phyloP scores from a whole-genome alignment of 2,329 filamentous ascomycete species.

The Claviceps paspali region DNA sequence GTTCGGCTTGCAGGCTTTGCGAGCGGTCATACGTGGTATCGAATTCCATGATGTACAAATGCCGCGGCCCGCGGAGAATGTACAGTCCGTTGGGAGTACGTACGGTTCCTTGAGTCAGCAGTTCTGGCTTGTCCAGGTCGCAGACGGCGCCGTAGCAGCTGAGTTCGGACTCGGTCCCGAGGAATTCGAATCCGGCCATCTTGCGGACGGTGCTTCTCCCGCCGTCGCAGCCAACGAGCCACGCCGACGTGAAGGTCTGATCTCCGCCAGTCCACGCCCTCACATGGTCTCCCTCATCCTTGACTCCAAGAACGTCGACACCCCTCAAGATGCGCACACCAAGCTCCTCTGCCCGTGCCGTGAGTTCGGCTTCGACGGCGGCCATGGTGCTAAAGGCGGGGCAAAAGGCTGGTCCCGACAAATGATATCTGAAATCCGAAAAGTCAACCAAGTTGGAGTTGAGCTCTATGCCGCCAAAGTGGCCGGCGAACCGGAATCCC shows the following conservation, averaged over 20 bases:
- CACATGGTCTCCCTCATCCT: background rate
- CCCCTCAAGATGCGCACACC: background rate
- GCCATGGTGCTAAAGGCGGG: background rate
- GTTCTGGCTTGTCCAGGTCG: constrained; percentile 17
- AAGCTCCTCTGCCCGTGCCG: background rate
- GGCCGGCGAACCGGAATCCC: constrained; percentile 17
- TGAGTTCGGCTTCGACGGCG: background rate
- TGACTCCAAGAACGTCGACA: background rate
- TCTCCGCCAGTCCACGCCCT: background rate
- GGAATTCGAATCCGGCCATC: constrained; percentile 20
- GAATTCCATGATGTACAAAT: constrained; percentile 10
- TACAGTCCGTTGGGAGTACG: constrained; percentile 15
- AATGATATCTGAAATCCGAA: constrained; percentile 14
- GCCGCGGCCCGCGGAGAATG: constrained; percentile 5
- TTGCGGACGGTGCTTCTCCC: constrained; percentile 24
- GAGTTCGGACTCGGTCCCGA: constrained; percentile 20
- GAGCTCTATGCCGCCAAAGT: constrained; percentile 17
- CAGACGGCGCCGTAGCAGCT: constrained; percentile 19
- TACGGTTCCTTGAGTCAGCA: constrained; percentile 13
- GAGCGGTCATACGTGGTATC: constrained; percentile 11
- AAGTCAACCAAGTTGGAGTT: constrained; percentile 15
- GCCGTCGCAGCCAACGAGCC: constrained; percentile 28
- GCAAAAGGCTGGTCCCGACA: constrained; percentile 5
- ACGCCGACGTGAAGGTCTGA: constrained; percentile 14
- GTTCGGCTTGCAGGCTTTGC: constrained; percentile 7